Conservation (phyloP, 192 early-diverging fungal species). For the Coemansia sp. region DNA sequence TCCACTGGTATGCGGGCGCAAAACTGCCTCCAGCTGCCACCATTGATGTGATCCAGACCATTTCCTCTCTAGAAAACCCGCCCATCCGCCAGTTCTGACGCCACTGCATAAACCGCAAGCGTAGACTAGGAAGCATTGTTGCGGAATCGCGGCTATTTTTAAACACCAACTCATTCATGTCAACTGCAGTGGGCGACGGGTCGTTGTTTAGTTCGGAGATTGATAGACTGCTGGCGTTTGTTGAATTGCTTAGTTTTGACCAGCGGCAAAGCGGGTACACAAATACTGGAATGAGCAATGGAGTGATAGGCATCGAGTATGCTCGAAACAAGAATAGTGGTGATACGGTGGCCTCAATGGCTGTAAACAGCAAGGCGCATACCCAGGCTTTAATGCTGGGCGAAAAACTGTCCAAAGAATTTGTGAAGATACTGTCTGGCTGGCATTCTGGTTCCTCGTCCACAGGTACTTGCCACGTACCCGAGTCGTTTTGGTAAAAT, state of each 20-base stretch:
- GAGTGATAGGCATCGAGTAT: conserved; percentile 41
- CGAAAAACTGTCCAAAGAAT: conserved; percentile 6
- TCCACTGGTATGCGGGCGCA: conserved; percentile 51
- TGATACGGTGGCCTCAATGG: conserved; percentile 27
- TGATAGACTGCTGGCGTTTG: neutral
- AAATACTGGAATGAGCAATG: conserved; percentile 38
- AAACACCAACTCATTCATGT: neutral
- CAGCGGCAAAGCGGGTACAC: conserved; percentile 33
- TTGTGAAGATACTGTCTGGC: neutral
- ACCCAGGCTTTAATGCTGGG: conserved; percentile 35
- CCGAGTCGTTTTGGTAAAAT: neutral
- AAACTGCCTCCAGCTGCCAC: conserved; percentile 45
- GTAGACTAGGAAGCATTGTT: neutral
- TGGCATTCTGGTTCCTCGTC: no score
- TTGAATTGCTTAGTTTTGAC: neutral
- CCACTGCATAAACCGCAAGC: conserved; percentile 2
- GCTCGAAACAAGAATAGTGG: conserved; percentile 46
- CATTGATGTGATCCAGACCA: conserved; percentile 47
- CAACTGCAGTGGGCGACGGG: neutral
- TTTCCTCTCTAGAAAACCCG: conserved; percentile 28
- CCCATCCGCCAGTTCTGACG: conserved; percentile 1
- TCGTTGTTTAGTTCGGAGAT: neutral
- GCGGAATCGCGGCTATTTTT: conserved; percentile 5
- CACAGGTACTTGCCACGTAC: no score
- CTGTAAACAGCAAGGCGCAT: conserved; percentile 32